Evolutionary conservation across 257 asterid genomes (phyloP).

Genomic region (Solanum rostratum): DNA sequence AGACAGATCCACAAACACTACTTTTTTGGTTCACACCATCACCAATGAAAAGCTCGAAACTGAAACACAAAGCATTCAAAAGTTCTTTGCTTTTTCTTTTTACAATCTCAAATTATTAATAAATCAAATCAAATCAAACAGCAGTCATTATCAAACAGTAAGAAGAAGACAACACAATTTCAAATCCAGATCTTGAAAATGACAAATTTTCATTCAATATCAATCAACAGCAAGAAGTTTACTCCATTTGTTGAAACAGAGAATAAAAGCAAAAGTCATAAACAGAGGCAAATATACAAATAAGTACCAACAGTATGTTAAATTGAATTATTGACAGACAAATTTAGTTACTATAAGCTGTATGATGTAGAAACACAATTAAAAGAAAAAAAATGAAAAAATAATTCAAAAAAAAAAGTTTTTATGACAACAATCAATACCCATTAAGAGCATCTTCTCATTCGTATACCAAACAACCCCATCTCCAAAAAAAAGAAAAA

Average conservation of each 20-base stretch:
- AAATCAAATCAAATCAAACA: neutral
- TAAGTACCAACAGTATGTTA: neutral
- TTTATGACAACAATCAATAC: constrained; percentile 5
- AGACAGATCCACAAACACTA: neutral
- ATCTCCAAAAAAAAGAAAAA: neutral
- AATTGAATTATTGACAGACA: constrained; percentile 10
- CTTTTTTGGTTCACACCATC: neutral
- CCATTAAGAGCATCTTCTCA: neutral
- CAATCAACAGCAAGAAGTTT: neutral
- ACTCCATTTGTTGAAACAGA: neutral
- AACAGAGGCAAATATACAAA: neutral
- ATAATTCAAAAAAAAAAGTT: neutral
- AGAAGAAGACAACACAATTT: neutral
- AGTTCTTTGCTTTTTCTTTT: neutral
- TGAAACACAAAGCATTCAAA: neutral
- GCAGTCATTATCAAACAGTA: neutral
- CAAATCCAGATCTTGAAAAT: neutral
- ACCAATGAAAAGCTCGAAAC: neutral
- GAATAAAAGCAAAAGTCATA: neutral
- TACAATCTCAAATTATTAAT: neutral
- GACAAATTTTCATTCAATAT: neutral
- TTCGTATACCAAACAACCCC: constrained; percentile 13
- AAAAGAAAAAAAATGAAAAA: neutral
- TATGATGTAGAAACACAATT: neutral
- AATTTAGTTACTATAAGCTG: constrained; percentile 2